Evolutionary conservation across 352 stramenopile genomes (phyloP).

Genomic region (Phytophthora ohioensis): DNA sequence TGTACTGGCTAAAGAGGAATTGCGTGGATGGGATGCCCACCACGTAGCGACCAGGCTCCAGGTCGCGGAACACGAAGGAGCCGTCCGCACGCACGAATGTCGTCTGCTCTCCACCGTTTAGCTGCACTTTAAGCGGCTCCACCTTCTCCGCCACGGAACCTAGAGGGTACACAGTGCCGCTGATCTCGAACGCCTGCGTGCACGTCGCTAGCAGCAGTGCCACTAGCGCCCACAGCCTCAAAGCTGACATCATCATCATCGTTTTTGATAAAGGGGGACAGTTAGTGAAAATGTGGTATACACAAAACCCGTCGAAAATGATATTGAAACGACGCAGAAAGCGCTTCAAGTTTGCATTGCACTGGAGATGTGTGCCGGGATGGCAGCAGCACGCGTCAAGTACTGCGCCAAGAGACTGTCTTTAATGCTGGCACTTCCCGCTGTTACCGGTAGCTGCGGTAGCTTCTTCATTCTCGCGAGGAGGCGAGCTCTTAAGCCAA

Average conservation of each 20-base stretch:
- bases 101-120: slow-evolving; percentile 80
- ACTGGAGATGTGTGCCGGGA: background rate
- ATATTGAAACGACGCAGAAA: slow-evolving; percentile 12
- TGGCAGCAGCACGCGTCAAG: background rate
- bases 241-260: slow-evolving; percentile 28
- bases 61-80: slow-evolving; percentile 79
- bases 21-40: slow-evolving; percentile 73
- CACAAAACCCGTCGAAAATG: slow-evolving; percentile 13
- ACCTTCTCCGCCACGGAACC: slow-evolving; percentile 65
- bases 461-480: background rate
- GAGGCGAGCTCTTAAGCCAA: background rate
- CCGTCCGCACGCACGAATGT: slow-evolving; percentile 72
- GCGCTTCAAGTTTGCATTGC: background rate
- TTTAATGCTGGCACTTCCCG: no score
- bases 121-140: slow-evolving; percentile 65
- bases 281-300: slow-evolving; percentile 19
- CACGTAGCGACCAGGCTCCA: slow-evolving; percentile 75
- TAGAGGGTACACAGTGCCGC: slow-evolving; percentile 61
- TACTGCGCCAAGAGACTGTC: background rate
- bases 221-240: slow-evolving; percentile 46
- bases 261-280: slow-evolving; percentile 8
- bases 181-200: slow-evolving; percentile 59
- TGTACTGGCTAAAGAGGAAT: slow-evolving; percentile 83
- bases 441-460: background rate
- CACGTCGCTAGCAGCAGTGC: slow-evolving; percentile 45